phyloP scores from a whole-genome alignment of 208 protist species.

The Leishmania turanica region DNA sequence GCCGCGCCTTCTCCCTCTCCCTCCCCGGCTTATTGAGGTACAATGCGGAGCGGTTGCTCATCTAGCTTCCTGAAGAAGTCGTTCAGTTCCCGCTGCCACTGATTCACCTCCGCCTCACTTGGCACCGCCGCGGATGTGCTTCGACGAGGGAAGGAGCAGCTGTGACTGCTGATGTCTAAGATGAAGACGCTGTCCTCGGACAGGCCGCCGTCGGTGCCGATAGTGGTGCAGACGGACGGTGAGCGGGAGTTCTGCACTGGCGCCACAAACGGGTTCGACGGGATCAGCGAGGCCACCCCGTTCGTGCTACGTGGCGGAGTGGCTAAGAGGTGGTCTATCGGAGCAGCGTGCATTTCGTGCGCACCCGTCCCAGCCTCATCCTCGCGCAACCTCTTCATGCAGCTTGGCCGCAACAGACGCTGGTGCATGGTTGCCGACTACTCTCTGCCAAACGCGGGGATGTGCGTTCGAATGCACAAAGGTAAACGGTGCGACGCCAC shows the following conservation, averaged over 20 bases:
- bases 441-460: neutral
- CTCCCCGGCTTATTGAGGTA: conserved; percentile 4
- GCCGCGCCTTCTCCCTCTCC: neutral
- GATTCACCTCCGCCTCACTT: conserved; percentile 36
- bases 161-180: conserved; percentile 33
- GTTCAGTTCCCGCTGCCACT: conserved; percentile 47
- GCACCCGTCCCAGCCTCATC: conserved; percentile 2
- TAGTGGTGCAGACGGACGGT: conserved; percentile 39
- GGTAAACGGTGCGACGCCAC: neutral
- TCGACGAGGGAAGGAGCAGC: conserved; percentile 12
- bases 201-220: conserved; percentile 37
- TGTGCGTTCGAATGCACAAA: neutral
- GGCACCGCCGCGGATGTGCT: conserved; percentile 12
- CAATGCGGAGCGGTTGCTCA: conserved; percentile 36
- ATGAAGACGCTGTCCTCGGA: conserved; percentile 51
- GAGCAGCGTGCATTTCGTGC: neutral
- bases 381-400: conserved; percentile 23
- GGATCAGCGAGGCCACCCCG: conserved; percentile 16
- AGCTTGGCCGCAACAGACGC: neutral
- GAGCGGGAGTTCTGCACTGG: conserved; percentile 34
- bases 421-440: conserved; percentile 1
- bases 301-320: conserved; percentile 29
- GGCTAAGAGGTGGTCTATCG: conserved; percentile 31
- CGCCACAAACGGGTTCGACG: conserved; percentile 34
- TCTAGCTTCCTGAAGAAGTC: conserved; percentile 54